Evolutionary conservation across 257 asterid genomes (phyloP), one percentile per base, ranked within the genome.

Genomic region (Fraxinus anomala): DNA sequence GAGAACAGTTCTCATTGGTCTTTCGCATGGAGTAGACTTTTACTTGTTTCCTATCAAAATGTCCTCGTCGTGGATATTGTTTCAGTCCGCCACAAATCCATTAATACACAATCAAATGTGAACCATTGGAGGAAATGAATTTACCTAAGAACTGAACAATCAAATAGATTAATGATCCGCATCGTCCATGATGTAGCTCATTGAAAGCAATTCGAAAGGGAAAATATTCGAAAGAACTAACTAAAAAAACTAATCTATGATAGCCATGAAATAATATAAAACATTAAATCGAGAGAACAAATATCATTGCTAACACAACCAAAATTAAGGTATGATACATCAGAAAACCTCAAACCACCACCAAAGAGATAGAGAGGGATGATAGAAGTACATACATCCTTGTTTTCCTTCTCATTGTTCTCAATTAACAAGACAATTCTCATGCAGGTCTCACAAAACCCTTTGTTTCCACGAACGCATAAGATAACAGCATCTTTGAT

Each of bases 371-470:
- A 78, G 74, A 76, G 63, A 34, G 73, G 73, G 44, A 54, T 79
- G 23, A 47, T 51, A 79, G 78, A 75, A 81, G 74, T 78, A 80
- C 91, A 39, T 88, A 95, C 97, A 82, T 89, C 87, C 59, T 80
- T 44, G 80, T 74, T 81, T 80, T 80, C 91, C 80, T 87, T 88
- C 51, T 87, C 89, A 31, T 79, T 77, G 83, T 80, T 90, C 86
- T 95, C 99, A 21, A 96, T 89, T 37, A 92, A 89, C 84, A 30
- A 75, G 79, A 93, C 94, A 65, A 87, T 84, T 84, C 82, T 92
- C 89, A 89, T 93, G 89, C 98, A 95, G 79, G 91, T 83, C 86
- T 91, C 94, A 42, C 99, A 95, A 87, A 95, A 95, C 66, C 99
- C 99, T 88, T 93, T 95, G 83, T 88, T 95, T 80, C 97, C 97